Percentiles rank a stretch among this genome's conserved stretches.
These are phyloP conservation scores for Lichtheimia corymbifera DNA, from an alignment of 371 early-diverging fungal genomes.

Conservation along the genomic window DNA sequence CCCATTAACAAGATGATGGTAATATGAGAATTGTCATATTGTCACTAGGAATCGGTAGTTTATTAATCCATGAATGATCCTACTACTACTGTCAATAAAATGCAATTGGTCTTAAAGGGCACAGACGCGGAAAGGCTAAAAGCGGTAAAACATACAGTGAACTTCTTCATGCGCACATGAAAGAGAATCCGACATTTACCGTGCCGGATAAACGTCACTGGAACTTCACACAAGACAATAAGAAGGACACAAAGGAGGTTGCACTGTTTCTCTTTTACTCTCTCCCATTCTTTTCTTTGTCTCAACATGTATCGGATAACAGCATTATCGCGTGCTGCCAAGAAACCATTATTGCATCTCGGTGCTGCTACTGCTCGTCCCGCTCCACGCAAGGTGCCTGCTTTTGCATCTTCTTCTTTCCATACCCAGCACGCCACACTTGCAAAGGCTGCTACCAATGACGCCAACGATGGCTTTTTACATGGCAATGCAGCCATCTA, in stretches of 20 bases:
- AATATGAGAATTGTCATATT: no score
- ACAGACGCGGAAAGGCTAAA: constrained; percentile 4
- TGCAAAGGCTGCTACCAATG: constrained; percentile 17
- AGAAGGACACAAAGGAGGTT: no score
- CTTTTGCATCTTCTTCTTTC: constrained; percentile 7
- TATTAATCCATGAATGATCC: neutral
- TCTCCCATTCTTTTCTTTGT: constrained; percentile 9
- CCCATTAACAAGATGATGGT: no score
- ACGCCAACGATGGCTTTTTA: constrained; percentile 20
- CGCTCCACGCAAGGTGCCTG: neutral
- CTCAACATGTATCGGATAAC: constrained; percentile 23
- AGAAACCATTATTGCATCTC: constrained; percentile 11
- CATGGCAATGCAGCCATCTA: constrained; percentile 54
- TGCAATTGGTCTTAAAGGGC: neutral
- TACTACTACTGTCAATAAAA: neutral
- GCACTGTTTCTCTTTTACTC: constrained; percentile 1
- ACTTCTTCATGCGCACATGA: no score
- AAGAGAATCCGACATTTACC: no score
- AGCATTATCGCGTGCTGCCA: constrained; percentile 22
- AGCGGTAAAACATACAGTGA: neutral
- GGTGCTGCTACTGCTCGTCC: constrained; percentile 11
- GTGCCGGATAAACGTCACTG: no score
- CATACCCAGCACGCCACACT: constrained; percentile 20
- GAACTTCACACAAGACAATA: no score
- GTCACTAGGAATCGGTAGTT: neutral